phyloP scores from a whole-genome alignment of 306 rosid species.

The Fragaria ananassa region DNA sequence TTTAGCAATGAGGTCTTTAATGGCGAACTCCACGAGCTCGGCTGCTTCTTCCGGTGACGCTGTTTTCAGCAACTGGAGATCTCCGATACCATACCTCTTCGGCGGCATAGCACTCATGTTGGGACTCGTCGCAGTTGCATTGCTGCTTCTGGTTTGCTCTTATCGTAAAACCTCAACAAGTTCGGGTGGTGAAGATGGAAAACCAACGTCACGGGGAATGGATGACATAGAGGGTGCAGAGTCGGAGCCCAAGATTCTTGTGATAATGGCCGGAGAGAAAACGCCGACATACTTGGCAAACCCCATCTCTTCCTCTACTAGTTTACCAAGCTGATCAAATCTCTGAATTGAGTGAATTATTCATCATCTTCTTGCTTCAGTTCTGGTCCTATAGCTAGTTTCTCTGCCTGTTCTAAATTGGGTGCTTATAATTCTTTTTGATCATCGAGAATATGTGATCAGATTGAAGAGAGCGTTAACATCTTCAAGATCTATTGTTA shows the following conservation, averaged over 20 bases:
- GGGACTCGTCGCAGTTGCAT: constrained; percentile 43
- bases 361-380: background rate
- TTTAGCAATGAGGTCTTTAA: constrained; percentile 31
- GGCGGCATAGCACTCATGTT: constrained; percentile 55
- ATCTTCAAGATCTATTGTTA: background rate
- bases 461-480: background rate
- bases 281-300: constrained; percentile 71
- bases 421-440: background rate
- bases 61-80: constrained; percentile 37
- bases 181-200: constrained; percentile 20
- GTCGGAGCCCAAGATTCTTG: constrained; percentile 52
- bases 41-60: constrained; percentile 1
- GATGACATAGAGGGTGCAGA: constrained; percentile 2
- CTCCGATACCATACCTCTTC: constrained; percentile 71
- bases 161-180: constrained; percentile 15
- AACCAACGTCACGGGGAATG: constrained; percentile 15
- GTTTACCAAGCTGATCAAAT: background rate
- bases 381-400: constrained; percentile 4
- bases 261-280: constrained; percentile 75
- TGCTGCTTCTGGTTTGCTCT: constrained; percentile 56
- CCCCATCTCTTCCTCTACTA: constrained; percentile 32
- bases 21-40: constrained; percentile 24
- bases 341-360: background rate
- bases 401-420: background rate
- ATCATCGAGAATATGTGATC: background rate